Conservation (phyloP, 441 rosid genomes). For the Syzygium malaccense region DNA sequence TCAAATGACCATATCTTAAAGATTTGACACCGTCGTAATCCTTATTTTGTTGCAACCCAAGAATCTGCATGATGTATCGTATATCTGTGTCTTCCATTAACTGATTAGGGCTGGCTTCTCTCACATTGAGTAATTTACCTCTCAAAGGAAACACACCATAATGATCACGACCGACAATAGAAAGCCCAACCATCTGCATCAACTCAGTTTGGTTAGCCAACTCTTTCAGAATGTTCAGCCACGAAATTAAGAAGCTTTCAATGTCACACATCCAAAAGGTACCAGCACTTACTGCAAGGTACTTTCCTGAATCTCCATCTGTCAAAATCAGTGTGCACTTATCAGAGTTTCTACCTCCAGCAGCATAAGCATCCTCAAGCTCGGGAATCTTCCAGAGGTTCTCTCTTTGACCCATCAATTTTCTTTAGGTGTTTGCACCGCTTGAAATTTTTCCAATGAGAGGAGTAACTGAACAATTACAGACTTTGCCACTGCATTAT, state of each 20-base stretch:
- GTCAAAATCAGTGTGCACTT: conserved; percentile 87
- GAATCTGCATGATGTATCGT: conserved; percentile 73
- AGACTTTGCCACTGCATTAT: conserved; percentile 65
- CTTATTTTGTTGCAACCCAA: conserved; percentile 82
- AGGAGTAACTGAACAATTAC: conserved; percentile 75
- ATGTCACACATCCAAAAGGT: background rate
- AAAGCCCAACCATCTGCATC: conserved; percentile 66
- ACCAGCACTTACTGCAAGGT: conserved; percentile 69
- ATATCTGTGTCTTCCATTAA: conserved; percentile 80
- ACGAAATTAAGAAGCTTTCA: background rate
- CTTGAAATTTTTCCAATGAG: conserved; percentile 79
- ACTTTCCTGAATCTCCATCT: conserved; percentile 98
- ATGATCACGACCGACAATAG: conserved; percentile 53
- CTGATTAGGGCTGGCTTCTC: conserved; percentile 84
- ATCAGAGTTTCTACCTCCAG: conserved; percentile 74
- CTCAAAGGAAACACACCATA: conserved; percentile 94
- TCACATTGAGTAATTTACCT: conserved; percentile 88
- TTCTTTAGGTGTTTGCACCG: conserved; percentile 83
- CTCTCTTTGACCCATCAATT: conserved; percentile 75
- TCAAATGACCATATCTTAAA: conserved; percentile 90
- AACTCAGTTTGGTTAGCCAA: background rate
- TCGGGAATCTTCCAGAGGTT: conserved; percentile 58
- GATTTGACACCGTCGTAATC: conserved; percentile 57
- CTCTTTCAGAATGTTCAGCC: background rate
- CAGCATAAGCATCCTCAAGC: conserved; percentile 88